Base-by-base conservation (phyloP, 2,329 filamentous ascomycete species). In the Phaeophleospora eucalypticola region DNA sequence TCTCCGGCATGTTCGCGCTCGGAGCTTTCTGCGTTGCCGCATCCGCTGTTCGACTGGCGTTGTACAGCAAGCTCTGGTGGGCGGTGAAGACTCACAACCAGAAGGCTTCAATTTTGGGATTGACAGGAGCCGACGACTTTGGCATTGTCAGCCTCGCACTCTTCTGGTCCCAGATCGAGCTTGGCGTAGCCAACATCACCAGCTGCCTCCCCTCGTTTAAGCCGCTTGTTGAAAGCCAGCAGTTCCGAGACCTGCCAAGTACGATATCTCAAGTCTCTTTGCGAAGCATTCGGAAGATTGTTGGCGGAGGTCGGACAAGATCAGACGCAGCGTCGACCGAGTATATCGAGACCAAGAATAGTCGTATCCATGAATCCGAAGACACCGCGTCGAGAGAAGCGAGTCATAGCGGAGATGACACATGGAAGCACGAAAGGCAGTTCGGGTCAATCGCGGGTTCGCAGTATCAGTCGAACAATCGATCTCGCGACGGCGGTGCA, bases 91-190 rank as follows among this genome's bases (percentile, higher is more conserved):
- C 16, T 4, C 35, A 37, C n/a, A 8, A 37, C n/a, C 15, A 18
- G 35, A 8, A 18, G 16, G 35, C 35, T 18, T 37, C 35, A 12
- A 37, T 37, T 19, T 18, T 37, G 3, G 35, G 35, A 14, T n/a
- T 37, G 35, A 7, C 9, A 18, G 35, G 35, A 17, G 35, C 35
- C 35, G 35, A 37, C n/a, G 35, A 37, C 16, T 37, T 37, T 8
- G 35, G 35, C n/a, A 37, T 37, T 37, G 35, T 37, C 16, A 37
- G 35, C 16, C 4, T 37, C 15, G 35, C 35, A 4, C 35, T 37
- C n/a, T 37, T 37, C 35, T 37, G 35, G 35, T 37, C 35, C 12
- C 35, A 37, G 35, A 37, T 37, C 35, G 35, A 37, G 35, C 35
- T 37, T n/a, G 16, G 35, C n/a, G 35, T 37, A 37, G 35, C 35